phyloP scores from a whole-genome alignment of 1,284 basidiomycete genomes.

The Clitocybe nebularis region DNA sequence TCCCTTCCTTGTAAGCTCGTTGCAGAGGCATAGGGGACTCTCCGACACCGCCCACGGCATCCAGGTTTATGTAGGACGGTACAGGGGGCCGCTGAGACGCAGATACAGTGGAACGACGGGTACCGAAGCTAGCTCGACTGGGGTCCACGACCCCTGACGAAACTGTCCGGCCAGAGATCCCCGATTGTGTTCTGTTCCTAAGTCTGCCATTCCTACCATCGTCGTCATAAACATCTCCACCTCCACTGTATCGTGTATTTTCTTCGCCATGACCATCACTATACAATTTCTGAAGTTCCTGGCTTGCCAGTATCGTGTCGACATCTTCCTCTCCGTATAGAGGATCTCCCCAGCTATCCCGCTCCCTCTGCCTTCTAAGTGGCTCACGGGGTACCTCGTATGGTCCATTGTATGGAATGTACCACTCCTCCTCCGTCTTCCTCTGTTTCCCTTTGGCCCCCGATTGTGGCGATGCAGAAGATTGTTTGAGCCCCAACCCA shows the following conservation, averaged over 20 bases:
- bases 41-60: constrained; percentile 51
- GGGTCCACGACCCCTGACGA: constrained; percentile 31
- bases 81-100: constrained; percentile 27
- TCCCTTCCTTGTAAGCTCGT: constrained; percentile 23
- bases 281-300: constrained; percentile 25
- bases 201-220: constrained; percentile 8
- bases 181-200: constrained; percentile 27
- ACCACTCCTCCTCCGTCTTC: constrained; percentile 48
- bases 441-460: constrained; percentile 10
- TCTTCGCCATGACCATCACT: constrained; percentile 17
- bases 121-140: constrained; percentile 21
- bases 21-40: constrained; percentile 48
- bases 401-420: constrained; percentile 61
- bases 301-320: constrained; percentile 23
- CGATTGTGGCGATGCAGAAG: not conserved
- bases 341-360: constrained; percentile 50
- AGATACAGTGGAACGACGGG: constrained; percentile 28
- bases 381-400: constrained; percentile 41
- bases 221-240: constrained; percentile 3
- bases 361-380: constrained; percentile 23
- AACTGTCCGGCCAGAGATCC: constrained; percentile 27
- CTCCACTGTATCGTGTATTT: constrained; percentile 1
- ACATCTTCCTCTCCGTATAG: constrained; percentile 33
- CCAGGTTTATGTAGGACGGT: constrained; percentile 38
- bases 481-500: constrained; percentile 14